Base-by-base conservation (phyloP, 495 filamentous ascomycete genomes). In the Aspergillus wentii region DNA sequence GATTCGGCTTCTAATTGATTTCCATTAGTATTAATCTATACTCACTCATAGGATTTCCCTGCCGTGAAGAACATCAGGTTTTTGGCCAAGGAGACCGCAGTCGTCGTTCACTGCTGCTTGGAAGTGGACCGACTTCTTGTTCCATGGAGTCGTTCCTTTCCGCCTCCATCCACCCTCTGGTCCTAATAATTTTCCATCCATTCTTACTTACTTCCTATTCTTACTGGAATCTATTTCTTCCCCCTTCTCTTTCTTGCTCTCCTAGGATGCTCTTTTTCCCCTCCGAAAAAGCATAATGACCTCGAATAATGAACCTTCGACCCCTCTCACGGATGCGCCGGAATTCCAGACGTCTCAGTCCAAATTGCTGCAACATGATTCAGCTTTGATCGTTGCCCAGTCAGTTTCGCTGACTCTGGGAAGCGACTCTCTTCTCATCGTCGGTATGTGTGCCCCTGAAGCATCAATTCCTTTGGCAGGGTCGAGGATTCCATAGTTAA, bases 341-440 rank as follows among this genome's bases (percentile, higher is more conserved):
- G 52, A 51, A 34, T 32, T 54, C 33, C 45, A 41, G 22, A 6
- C 22, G 22, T 25, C 22, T n/a, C n/a, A n/a, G 39, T 33, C 52
- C 33, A 42, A 44, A 38, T 37, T 51, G 48, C 38, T 60, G 40
- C 36, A 46, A 42, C 48, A 63, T 38, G 67, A 68, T 36, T 59
- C 56, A 29, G 75, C 71, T 7, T 55, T 83, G 35, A 57, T 64
- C 16, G 70, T 82, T 22, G 80, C 72, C 49, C 68, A 74, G 36
- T 70, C 73, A 45, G 76, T 79, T 11, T 77, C 76, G 2, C 56
- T 86, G 40, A 82, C 76, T 7, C 58, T 86, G 19, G 72, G 71
- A n/a, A 76, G 72, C 1, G 79, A 84, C 45, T 75, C 77, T 21
- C 66, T 86, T 30, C 65, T 82, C 39, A 66, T 86, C 8, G 57